A percentile compares a stretch with the other conserved stretches of the same genome.
Conservation (phyloP, 306 rosid genomes). For the Vigna reflexopilosa region DNA sequence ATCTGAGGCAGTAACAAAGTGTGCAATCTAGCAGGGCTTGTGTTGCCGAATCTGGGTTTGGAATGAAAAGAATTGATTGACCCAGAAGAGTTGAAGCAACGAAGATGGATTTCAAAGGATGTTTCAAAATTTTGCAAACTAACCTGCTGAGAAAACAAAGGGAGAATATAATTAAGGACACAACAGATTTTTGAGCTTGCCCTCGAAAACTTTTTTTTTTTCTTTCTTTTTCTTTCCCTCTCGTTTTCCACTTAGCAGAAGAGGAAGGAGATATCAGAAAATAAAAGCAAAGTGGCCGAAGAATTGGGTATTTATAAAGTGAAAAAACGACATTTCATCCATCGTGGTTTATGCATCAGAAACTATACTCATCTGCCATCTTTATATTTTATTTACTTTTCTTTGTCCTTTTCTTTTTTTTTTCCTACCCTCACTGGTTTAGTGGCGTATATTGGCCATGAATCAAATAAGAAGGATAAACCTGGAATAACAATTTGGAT, state of each 20-base stretch:
- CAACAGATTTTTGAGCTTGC: slow-evolving; percentile 53
- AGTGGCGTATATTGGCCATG: slow-evolving; percentile 46
- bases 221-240: slow-evolving; percentile 26
- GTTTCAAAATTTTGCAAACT: slow-evolving; percentile 62
- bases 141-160: slow-evolving; percentile 65
- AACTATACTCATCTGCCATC: slow-evolving; percentile 45
- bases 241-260: slow-evolving; percentile 50
- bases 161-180: slow-evolving; percentile 57
- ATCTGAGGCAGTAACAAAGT: slow-evolving; percentile 35
- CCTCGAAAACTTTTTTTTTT: slow-evolving; percentile 45
- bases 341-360: slow-evolving; percentile 56
- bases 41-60: slow-evolving; percentile 53
- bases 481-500: slow-evolving; percentile 28
- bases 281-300: slow-evolving; percentile 61
- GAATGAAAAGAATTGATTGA: slow-evolving; percentile 48
- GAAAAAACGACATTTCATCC: slow-evolving; percentile 60
- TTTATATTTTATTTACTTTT: slow-evolving; percentile 39
- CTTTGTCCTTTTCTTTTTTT: not conserved
- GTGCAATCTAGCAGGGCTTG: slow-evolving; percentile 36
- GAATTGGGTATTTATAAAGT: slow-evolving; percentile 74
- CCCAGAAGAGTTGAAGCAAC: slow-evolving; percentile 62
- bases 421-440: slow-evolving; percentile 26
- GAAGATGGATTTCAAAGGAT: slow-evolving; percentile 49
- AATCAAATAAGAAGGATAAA: slow-evolving; percentile 46
- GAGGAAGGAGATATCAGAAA: slow-evolving; percentile 58